phyloP scores from a whole-genome alignment of 169 alveolate genomes.

The Cyclospora cayetanensis region DNA sequence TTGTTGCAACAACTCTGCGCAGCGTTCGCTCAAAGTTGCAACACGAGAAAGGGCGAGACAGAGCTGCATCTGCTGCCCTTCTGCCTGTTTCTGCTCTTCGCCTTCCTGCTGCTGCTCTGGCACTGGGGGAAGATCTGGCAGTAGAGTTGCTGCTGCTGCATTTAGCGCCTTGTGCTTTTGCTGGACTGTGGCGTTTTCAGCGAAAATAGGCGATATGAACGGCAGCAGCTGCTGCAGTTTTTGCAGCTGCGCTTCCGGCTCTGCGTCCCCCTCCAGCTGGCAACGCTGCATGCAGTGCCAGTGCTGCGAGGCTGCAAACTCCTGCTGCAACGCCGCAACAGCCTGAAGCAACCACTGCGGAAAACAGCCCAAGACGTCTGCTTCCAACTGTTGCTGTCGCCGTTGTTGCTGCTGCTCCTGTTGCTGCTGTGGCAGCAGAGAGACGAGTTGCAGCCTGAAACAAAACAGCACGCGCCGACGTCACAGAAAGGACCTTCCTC shows the following conservation, averaged over 20 bases:
- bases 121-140: too few relatives aligned
- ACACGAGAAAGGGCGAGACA: constrained; percentile 28
- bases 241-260: neutral
- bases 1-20: constrained; percentile 38
- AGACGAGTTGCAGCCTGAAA: constrained; percentile 24
- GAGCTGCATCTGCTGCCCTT: neutral
- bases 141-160: constrained; percentile 37
- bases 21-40: neutral
- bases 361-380: neutral
- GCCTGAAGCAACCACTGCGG: constrained; percentile 59
- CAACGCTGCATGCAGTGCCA: constrained; percentile 3
- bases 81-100: neutral
- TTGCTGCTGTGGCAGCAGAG: constrained; percentile 43
- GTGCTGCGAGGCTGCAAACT: constrained; percentile 36
- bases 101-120: constrained; percentile 15
- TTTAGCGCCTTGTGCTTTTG: constrained; percentile 16
- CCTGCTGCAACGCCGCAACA: constrained; percentile 47
- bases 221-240: constrained; percentile 29
- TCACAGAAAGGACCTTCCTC: too few relatives aligned
- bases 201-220: neutral
- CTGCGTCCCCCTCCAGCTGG: neutral
- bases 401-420: constrained; percentile 13
- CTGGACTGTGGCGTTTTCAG: constrained; percentile 22
- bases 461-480: neutral
- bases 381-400: constrained; percentile 32